Conservation (phyloP, 2,329 filamentous ascomycete genomes). For the Blastomyces silverae region DNA sequence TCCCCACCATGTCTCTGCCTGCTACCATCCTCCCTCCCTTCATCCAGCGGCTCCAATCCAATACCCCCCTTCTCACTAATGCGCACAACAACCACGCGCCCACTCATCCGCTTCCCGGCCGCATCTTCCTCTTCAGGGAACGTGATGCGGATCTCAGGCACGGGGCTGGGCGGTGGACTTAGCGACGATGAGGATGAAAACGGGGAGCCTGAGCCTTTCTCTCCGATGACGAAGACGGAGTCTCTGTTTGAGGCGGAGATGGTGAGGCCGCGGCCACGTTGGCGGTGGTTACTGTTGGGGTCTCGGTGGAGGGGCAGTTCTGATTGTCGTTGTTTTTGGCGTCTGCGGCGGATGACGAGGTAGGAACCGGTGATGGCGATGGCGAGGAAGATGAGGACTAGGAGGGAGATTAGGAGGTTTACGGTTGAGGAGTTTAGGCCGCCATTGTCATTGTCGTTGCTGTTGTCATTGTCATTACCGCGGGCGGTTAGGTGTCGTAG, state of each 20-base stretch:
- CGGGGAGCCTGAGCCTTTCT: conserved; percentile 68
- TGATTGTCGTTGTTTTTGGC: conserved; percentile 46
- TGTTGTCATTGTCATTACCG: conserved; percentile 26
- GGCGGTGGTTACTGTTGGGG: conserved; percentile 43
- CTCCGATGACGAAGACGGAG: conserved; percentile 66
- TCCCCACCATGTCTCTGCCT: background rate
- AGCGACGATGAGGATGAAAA: conserved; percentile 73
- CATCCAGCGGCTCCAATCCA: conserved; percentile 74
- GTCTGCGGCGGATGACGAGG: conserved; percentile 64
- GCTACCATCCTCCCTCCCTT: conserved; percentile 31
- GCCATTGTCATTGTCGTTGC: conserved; percentile 36
- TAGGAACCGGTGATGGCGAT: conserved; percentile 62
- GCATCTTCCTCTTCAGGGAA: conserved; percentile 90
- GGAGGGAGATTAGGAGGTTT: conserved; percentile 69
- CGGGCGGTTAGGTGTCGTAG: conserved; percentile 47
- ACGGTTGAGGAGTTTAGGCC: conserved; percentile 58
- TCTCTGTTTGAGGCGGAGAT: conserved; percentile 56
- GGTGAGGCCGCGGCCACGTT: conserved; percentile 37
- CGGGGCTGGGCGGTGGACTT: conserved; percentile 70
- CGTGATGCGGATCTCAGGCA: conserved; percentile 95
- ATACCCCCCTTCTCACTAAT: conserved; percentile 80
- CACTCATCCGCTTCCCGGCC: conserved; percentile 68
- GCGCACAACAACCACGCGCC: conserved; percentile 82
- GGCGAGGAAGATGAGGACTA: conserved; percentile 68
- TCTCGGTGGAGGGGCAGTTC: conserved; percentile 56